A percentile compares a stretch with the other conserved stretches of the same genome.
Conservation (phyloP, 2,329 filamentous ascomycete species). For the Samsoniella hepiali region DNA sequence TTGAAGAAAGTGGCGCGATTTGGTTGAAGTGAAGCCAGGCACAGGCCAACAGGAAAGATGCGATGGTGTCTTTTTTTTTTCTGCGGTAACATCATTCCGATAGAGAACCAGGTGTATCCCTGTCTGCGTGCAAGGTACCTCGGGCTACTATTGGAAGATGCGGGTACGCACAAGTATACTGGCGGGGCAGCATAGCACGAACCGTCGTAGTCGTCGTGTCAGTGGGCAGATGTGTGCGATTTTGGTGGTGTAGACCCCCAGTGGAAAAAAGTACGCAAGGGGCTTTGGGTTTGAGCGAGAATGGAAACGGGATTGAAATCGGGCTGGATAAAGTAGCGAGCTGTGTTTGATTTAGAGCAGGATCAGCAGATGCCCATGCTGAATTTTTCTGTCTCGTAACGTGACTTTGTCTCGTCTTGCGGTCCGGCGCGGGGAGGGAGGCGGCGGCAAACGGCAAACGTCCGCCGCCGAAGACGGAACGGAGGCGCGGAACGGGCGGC, state of each 20-base stretch:
- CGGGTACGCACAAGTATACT: slow-evolving; percentile 1
- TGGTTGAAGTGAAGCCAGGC: not conserved
- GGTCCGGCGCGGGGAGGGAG: not conserved
- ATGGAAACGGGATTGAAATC: too few species aligned
- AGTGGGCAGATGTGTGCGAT: not conserved
- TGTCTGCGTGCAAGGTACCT: slow-evolving; percentile 5
- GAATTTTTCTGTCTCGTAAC: too few species aligned
- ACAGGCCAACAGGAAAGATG: not conserved
- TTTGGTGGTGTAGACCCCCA: not conserved
- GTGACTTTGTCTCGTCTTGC: not conserved
- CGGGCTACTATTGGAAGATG: not conserved
- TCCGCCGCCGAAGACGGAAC: not conserved
- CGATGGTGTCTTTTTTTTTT: not conserved
- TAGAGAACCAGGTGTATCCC: not conserved
- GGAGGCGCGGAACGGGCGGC: not conserved
- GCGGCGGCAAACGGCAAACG: not conserved
- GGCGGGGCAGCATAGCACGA: not conserved
- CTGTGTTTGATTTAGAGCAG: too few species aligned
- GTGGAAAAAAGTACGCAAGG: not conserved
- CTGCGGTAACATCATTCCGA: not conserved
- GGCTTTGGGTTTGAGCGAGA: not conserved
- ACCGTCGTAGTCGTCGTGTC: not conserved
- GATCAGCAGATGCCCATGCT: too few species aligned
- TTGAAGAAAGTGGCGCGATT: not conserved
- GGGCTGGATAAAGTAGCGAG: too few species aligned